phyloP scores from a whole-genome alignment of 179 eudicot genomes.

The Drosera spatulata region DNA sequence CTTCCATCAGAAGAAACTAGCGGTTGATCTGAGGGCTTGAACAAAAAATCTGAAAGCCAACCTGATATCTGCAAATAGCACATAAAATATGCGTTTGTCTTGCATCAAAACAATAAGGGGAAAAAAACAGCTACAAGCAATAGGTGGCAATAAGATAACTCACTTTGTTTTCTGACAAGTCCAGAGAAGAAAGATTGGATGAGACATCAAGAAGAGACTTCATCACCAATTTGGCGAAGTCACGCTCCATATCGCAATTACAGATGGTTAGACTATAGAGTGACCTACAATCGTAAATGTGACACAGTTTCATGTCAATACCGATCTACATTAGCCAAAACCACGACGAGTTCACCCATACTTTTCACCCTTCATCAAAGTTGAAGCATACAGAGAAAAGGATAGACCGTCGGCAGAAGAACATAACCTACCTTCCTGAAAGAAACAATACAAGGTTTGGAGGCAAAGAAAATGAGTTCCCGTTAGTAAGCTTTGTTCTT shows the following conservation, averaged over 20 bases:
- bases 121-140: neutral
- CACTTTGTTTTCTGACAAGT: conserved; percentile 74
- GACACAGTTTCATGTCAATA: neutral
- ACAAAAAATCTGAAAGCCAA: conserved; percentile 53
- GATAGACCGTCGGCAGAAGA: neutral
- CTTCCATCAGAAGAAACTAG: conserved; percentile 16
- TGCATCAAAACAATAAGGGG: neutral
- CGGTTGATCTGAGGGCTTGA: conserved; percentile 22
- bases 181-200: conserved; percentile 45
- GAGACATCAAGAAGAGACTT: conserved; percentile 53
- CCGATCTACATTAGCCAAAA: no score
- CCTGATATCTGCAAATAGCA: conserved; percentile 62
- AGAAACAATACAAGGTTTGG: conserved; percentile 42
- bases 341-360: no score
- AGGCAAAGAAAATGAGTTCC: conserved; percentile 27
- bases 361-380: neutral
- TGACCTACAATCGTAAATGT: conserved; percentile 35
- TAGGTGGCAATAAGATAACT: conserved; percentile 15
- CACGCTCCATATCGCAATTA: conserved; percentile 38
- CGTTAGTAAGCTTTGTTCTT: conserved; percentile 51
- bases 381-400: neutral
- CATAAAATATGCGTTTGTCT: neutral
- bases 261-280: conserved; percentile 48
- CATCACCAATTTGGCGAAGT: conserved; percentile 44
- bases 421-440: conserved; percentile 42